These are phyloP conservation scores for Gomphus bonarii DNA, from an alignment of 1,284 basidiomycete genomes.

Conservation along the genomic window DNA sequence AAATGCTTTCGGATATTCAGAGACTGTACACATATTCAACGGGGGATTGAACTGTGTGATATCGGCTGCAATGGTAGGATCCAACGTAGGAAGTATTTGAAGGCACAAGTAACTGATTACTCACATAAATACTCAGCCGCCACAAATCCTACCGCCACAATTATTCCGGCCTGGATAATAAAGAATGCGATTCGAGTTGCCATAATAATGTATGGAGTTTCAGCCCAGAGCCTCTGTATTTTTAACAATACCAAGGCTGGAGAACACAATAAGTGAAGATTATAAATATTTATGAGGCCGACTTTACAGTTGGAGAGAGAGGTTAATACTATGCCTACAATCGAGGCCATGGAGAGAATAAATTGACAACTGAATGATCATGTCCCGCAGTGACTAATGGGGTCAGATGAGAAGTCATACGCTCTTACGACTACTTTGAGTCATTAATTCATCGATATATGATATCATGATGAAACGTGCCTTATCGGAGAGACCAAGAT, in stretches of 20 bases:
- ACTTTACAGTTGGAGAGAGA: background rate
- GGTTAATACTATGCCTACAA: background rate
- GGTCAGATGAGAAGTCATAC: too few species aligned
- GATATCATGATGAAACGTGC: background rate
- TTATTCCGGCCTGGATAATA: background rate
- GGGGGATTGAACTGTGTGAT: background rate
- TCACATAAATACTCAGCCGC: background rate
- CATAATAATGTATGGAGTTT: background rate
- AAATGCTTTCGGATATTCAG: background rate
- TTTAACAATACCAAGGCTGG: background rate
- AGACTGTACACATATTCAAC: background rate
- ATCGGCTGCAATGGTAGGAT: background rate
- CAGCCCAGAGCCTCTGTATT: background rate
- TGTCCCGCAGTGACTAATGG: too few species aligned
- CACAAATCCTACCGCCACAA: background rate
- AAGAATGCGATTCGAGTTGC: background rate
- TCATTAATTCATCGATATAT: too few species aligned
- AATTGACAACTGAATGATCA: too few species aligned
- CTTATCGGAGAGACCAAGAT: background rate
- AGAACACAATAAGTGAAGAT: background rate
- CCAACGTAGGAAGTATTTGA: background rate
- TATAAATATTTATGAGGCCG: background rate
- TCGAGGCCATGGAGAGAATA: too few species aligned
- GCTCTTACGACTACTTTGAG: too few species aligned
- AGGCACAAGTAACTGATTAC: background rate